Conservation (phyloP, 2,329 filamentous ascomycete genomes). For the Colletotrichum sansevieriae region DNA sequence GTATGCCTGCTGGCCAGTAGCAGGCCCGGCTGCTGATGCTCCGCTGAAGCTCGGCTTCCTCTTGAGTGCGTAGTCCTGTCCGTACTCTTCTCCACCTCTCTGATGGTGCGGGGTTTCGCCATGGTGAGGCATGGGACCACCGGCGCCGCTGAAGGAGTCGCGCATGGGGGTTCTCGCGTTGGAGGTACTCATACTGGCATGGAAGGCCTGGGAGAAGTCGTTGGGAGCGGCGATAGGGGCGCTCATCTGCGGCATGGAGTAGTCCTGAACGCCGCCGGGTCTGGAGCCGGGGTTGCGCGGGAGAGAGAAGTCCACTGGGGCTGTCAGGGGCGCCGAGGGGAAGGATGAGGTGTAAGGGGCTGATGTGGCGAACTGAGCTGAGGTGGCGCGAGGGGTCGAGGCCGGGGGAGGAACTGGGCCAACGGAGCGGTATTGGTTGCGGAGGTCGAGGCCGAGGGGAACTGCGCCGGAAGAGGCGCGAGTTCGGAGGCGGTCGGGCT, state of each 20-base stretch:
- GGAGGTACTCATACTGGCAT: constrained; percentile 53
- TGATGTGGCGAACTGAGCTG: constrained; percentile 31
- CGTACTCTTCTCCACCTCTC: constrained; percentile 46
- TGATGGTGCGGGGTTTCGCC: constrained; percentile 28
- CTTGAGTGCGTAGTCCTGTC: constrained; percentile 49
- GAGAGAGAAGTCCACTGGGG: constrained; percentile 66
- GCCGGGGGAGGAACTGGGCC: constrained; percentile 49
- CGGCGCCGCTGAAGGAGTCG: constrained; percentile 57
- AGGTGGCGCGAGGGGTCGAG: constrained; percentile 49
- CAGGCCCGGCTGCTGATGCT: constrained; percentile 24
- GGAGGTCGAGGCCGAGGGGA: constrained; percentile 60
- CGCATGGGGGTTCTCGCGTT: constrained; percentile 59
- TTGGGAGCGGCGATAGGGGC: constrained; percentile 66
- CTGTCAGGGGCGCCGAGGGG: constrained; percentile 66
- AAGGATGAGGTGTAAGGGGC: constrained; percentile 63
- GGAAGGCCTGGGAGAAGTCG: constrained; percentile 65
- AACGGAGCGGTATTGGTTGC: constrained; percentile 59
- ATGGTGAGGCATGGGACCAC: constrained; percentile 44
- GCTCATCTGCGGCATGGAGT: constrained; percentile 67
- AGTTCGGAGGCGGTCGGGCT: constrained; percentile 60
- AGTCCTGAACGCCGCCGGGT: constrained; percentile 56
- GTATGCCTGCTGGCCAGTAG: constrained; percentile 42
- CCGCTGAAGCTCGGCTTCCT: constrained; percentile 55
- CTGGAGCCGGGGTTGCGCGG: constrained; percentile 57
- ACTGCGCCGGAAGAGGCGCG: constrained; percentile 64